Base-by-base conservation (phyloP, 1,139 yeast genomes). In the Suhomyces terraborum region DNA sequence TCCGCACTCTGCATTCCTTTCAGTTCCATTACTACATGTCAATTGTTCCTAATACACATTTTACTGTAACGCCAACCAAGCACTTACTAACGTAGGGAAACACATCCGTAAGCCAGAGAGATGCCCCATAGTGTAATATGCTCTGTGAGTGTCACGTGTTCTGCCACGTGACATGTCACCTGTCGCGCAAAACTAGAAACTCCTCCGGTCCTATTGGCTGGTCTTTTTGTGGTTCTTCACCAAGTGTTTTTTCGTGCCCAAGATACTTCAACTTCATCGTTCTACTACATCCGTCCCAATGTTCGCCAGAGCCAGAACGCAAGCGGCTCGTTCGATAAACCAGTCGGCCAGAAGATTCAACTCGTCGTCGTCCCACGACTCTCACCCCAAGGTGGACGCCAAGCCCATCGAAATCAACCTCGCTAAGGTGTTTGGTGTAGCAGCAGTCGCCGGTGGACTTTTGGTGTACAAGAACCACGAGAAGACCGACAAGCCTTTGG, bases 381-480 rank as follows among this genome's bases (percentile, higher is more conserved):
- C 55, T 40, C 59, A 57, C 39, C 58, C 57, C 26, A 58, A 59
- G 26, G 61, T 58, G 10, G 42, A 55, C 50, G 32, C 64, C 65
- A 43, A 68, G 54, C 66, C 64, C 32, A 52, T 62, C 25, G 77
- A 71, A 52, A 61, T 71, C 49, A 69, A 66, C 46, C 52, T 69
- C 40, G 59, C 72, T 48, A 70, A 68, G 48, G 67, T 70, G 36
- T 66, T 71, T 48, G 75, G 74, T 25, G 55, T 69, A 21, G 77
- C 75, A 34, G 67, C 71, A 9, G 52, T 67, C 38, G 68, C 67
- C 18, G 77, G 76, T 6, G 64, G 60, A 17, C 59, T 62, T 32
- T 66, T 64, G 49, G 67, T 71, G 29, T 73, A 70, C 59, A 64
- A 66, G 53, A 64, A 66, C 53, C 59, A 67, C 40, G 64, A 66